These are phyloP conservation scores for Magnusiomyces fungicola DNA, from an alignment of 1,139 yeast genomes.

Conservation along the genomic window DNA sequence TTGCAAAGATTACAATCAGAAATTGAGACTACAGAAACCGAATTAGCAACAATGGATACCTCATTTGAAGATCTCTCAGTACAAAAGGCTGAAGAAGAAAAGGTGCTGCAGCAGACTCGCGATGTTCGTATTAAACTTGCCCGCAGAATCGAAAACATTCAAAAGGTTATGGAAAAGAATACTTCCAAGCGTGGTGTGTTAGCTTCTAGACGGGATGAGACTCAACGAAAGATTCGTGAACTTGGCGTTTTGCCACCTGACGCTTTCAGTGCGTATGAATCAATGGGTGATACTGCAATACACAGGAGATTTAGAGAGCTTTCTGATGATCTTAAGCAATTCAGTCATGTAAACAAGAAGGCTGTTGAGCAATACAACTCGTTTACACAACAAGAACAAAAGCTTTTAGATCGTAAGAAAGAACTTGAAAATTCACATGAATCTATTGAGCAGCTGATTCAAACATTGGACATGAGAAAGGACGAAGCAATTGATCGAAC, in stretches of 20 bases:
- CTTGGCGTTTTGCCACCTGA: conserved; percentile 86
- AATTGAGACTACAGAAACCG: conserved; percentile 6
- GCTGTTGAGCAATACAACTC: conserved; percentile 80
- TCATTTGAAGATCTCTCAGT: conserved; percentile 14
- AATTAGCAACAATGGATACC: conserved; percentile 8
- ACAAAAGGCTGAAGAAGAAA: conserved; percentile 32
- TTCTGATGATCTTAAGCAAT: conserved; percentile 53
- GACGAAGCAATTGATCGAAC: conserved; percentile 76
- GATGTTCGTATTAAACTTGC: conserved; percentile 50
- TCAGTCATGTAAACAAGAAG: conserved; percentile 77
- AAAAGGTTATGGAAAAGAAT: conserved; percentile 58
- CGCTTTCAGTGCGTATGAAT: conserved; percentile 50
- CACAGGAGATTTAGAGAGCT: conserved; percentile 49
- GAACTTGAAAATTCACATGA: conserved; percentile 66
- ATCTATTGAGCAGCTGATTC: conserved; percentile 67
- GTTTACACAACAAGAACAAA: conserved; percentile 67
- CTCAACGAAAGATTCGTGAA: conserved; percentile 68
- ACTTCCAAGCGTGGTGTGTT: conserved; percentile 59
- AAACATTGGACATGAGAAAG: conserved; percentile 68
- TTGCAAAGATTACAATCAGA: conserved; percentile 6
- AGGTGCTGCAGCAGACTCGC: conserved; percentile 43
- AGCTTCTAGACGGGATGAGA: conserved; percentile 57
- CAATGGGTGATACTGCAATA: conserved; percentile 44
- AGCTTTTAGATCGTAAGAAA: conserved; percentile 49
- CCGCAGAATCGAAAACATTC: conserved; percentile 52